phyloP scores from a whole-genome alignment of 2,329 filamentous ascomycete species.

The Colletotrichum sp. region DNA sequence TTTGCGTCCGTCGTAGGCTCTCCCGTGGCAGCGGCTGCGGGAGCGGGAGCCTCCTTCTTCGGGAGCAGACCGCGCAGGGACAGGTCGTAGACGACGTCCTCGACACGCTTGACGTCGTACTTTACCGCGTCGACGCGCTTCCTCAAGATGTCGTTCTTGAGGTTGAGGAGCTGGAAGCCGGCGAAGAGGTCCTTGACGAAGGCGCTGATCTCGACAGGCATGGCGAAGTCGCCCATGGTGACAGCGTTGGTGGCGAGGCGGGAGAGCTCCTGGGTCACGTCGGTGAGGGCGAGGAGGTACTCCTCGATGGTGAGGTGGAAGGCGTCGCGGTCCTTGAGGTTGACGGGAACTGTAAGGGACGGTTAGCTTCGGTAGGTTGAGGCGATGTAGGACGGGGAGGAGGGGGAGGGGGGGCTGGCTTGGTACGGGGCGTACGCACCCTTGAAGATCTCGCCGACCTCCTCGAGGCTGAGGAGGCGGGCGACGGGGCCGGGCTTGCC shows the following conservation, averaged over 20 bases:
- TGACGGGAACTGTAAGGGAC: constrained; percentile 74
- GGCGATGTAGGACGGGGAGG: neutral
- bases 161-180: constrained; percentile 94
- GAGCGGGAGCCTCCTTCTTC: neutral
- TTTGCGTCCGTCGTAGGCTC: neutral
- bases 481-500: constrained; percentile 58
- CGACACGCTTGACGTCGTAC: constrained; percentile 96
- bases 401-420: neutral
- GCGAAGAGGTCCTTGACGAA: constrained; percentile 97
- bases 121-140: constrained; percentile 93
- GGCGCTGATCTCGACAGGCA: constrained; percentile 84
- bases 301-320: constrained; percentile 98
- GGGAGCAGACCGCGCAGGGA: constrained; percentile 83
- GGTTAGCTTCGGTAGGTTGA: neutral
- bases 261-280: constrained; percentile 86
- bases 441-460: constrained; percentile 78
- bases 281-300: constrained; percentile 87
- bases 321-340: constrained; percentile 84
- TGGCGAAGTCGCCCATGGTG: constrained; percentile 83
- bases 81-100: constrained; percentile 97
- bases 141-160: constrained; percentile 93
- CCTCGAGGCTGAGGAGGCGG: constrained; percentile 83
- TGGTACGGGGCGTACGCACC: constrained; percentile 49
- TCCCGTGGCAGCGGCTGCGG: neutral
- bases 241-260: constrained; percentile 94